phyloP scores from a whole-genome alignment of 495 filamentous ascomycete species.

The Aspergillus nidulans region DNA sequence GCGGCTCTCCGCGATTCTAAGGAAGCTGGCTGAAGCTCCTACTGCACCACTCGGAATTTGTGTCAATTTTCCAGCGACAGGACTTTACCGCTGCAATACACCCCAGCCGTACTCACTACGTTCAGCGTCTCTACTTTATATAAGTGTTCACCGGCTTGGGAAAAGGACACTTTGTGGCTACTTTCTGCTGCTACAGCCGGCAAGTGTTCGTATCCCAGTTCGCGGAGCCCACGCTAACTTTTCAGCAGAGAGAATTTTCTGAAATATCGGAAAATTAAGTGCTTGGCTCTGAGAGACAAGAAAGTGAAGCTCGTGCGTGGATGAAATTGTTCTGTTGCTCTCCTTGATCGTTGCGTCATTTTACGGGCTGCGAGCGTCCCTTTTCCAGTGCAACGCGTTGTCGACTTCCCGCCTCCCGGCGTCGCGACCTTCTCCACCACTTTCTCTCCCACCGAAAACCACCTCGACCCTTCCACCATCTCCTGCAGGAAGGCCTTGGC shows the following conservation, averaged over 20 bases:
- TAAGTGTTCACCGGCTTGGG: neutral
- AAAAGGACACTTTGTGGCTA: neutral
- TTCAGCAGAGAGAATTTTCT: conserved; percentile 2
- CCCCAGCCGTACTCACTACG: neutral
- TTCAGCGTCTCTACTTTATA: neutral
- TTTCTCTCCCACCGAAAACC: conserved; percentile 23
- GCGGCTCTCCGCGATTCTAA: conserved; percentile 12
- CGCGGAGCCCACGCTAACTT: neutral
- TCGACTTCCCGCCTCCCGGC: conserved; percentile 37
- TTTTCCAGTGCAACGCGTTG: conserved; percentile 35
- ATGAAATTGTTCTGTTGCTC: conserved; percentile 8
- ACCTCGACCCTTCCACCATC: conserved; percentile 20
- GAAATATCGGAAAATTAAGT: neutral
- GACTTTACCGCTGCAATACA: neutral
- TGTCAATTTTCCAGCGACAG: conserved; percentile 8
- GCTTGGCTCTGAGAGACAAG: neutral
- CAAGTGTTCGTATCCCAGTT: neutral
- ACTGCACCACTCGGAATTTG: conserved; percentile 3
- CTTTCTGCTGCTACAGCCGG: neutral
- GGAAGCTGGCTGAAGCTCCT: conserved; percentile 7
- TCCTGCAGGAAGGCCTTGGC: conserved; percentile 8
- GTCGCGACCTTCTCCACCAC: conserved; percentile 43
- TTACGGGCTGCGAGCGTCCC: conserved; percentile 16
- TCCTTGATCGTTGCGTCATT: conserved; percentile 24
- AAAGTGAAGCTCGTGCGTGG: neutral